Percentiles rank a stretch among this genome's conserved stretches.
Conservation (phyloP, 192 early-diverging fungal species). For the Coemansia aciculifera region DNA sequence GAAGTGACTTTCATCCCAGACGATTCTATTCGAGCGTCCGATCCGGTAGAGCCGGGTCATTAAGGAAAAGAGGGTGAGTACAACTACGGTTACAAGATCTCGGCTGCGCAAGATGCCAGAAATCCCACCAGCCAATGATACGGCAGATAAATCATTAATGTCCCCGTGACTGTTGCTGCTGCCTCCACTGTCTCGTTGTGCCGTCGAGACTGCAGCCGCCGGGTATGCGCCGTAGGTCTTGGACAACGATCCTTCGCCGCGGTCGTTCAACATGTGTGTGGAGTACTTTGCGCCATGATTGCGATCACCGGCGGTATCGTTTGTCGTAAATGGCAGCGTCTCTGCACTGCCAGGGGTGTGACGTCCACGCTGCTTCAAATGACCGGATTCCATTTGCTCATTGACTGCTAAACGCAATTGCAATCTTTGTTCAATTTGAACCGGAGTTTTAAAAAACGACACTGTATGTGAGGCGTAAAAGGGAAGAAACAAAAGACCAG, state of each 20-base stretch:
- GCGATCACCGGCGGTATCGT: constrained; percentile 18
- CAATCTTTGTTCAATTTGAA: not conserved
- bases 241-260: constrained; percentile 1
- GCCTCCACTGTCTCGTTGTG: constrained; percentile 1
- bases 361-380: constrained; percentile 46
- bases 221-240: constrained; percentile 48
- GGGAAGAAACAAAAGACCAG: not conserved
- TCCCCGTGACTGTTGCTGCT: not conserved
- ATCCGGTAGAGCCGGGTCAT: constrained; percentile 69
- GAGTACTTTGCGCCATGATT: not conserved
- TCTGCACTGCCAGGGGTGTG: constrained; percentile 14
- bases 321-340: constrained; percentile 17
- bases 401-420: not conserved
- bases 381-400: constrained; percentile 41
- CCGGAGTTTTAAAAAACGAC: not conserved
- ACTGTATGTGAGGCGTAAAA: not conserved
- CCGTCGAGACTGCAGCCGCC: not conserved
- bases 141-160: constrained; percentile 37
- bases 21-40: constrained; percentile 58
- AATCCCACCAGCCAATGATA: constrained; percentile 24
- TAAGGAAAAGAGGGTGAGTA: constrained; percentile 65
- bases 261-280: not conserved
- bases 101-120: constrained; percentile 52
- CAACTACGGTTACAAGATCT: constrained; percentile 49
- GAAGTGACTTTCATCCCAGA: constrained; percentile 74